Percentiles rank a stretch among this genome's conserved stretches.
Conservation (phyloP, 1,139 yeast species). For the Candida dubliniensis region DNA sequence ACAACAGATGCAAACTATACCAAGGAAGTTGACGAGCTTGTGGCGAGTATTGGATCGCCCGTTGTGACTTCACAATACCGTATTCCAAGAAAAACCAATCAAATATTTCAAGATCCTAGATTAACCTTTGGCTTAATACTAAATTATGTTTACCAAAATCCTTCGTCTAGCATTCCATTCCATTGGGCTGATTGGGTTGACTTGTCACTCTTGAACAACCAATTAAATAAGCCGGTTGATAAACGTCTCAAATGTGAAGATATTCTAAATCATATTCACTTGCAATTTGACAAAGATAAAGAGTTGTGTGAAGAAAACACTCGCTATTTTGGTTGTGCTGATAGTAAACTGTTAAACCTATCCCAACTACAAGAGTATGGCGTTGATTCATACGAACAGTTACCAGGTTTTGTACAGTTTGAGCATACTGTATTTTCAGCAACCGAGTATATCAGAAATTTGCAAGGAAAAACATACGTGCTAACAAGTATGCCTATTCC, state of each 20-base stretch:
- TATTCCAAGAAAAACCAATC: background rate
- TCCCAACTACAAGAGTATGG: slow-evolving; percentile 18
- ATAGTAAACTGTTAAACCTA: slow-evolving; percentile 17
- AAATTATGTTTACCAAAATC: background rate
- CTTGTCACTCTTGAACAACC: slow-evolving; percentile 35
- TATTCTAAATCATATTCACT: slow-evolving; percentile 6
- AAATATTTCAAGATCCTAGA: slow-evolving; percentile 10
- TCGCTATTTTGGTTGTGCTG: slow-evolving; percentile 16
- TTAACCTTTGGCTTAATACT: slow-evolving; percentile 10
- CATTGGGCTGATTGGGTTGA: slow-evolving; percentile 30
- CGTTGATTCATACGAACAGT: slow-evolving; percentile 15
- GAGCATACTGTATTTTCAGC: slow-evolving; percentile 17
- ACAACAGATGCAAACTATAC: slow-evolving; percentile 11
- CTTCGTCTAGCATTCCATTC: slow-evolving; percentile 28
- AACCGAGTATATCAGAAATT: slow-evolving; percentile 20
- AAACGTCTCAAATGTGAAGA: slow-evolving; percentile 21
- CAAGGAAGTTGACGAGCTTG: slow-evolving; percentile 6
- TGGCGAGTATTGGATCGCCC: slow-evolving; percentile 6
- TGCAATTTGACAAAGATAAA: slow-evolving; percentile 1
- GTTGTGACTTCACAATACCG: slow-evolving; percentile 2
- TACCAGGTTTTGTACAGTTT: slow-evolving; percentile 22
- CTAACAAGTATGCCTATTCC: slow-evolving; percentile 24
- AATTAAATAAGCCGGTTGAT: slow-evolving; percentile 24
- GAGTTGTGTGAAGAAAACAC: slow-evolving; percentile 3
- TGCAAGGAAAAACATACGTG: slow-evolving; percentile 25